Percentiles rank a stretch among this genome's conserved stretches.
These are phyloP conservation scores for Recurvomyces mirabilis DNA, from an alignment of 495 filamentous ascomycete genomes.

Conservation along the genomic window DNA sequence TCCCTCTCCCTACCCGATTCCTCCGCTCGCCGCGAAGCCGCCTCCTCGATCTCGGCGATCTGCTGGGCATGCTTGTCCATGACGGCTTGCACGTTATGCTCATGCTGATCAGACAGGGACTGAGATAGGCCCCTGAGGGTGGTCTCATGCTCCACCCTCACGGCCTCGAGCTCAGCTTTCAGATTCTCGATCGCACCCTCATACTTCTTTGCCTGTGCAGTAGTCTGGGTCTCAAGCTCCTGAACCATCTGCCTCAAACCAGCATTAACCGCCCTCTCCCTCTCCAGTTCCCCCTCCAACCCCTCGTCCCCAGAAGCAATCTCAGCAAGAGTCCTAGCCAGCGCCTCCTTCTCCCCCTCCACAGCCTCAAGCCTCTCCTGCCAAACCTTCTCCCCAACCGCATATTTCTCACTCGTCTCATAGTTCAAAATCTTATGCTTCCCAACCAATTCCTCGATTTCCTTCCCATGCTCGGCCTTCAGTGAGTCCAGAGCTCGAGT, in stretches of 20 bases:
- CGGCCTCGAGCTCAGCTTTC: not conserved
- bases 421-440: not conserved
- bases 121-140: no score
- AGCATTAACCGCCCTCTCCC: not conserved
- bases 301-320: not conserved
- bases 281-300: not conserved
- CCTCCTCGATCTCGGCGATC: conserved; percentile 6
- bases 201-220: not conserved
- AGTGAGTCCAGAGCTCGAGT: no score
- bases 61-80: conserved; percentile 5
- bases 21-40: conserved; percentile 7
- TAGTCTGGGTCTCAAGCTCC: not conserved
- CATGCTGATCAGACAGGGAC: conserved; percentile 1
- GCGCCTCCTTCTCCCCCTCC: not conserved
- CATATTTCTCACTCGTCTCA: not conserved
- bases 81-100: conserved; percentile 5
- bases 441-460: no score
- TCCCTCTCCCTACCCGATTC: conserved; percentile 1
- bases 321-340: not conserved
- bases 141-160: not conserved
- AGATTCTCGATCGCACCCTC: not conserved
- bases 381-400: not conserved
- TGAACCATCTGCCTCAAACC: not conserved
- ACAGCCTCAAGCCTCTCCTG: not conserved
- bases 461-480: no score